A percentile compares a stretch with the other conserved stretches of the same genome.
Evolutionary conservation across 345 rosid species (phyloP).

Genomic region (Arabidopsis thaliana): DNA sequence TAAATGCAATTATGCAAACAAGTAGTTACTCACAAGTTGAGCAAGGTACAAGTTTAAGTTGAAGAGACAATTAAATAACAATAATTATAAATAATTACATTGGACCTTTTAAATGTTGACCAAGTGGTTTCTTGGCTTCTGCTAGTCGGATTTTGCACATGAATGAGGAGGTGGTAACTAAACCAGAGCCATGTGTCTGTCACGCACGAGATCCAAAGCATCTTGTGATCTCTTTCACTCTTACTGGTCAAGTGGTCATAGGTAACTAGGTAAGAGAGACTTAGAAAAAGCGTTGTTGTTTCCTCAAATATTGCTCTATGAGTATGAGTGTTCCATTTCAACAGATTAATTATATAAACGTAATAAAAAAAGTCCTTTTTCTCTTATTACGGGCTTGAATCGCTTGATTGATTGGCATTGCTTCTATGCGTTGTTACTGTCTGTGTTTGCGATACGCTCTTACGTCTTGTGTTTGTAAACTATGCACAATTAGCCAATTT

Average conservation of each 20-base stretch:
- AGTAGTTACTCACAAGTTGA: background rate
- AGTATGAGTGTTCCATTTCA: background rate
- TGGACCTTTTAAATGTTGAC: background rate
- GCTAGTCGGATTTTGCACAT: slow-evolving; percentile 17
- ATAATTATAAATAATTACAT: background rate
- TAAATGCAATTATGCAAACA: background rate
- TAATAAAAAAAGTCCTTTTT: background rate
- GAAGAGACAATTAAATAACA: background rate
- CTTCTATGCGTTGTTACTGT: background rate
- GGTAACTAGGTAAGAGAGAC: background rate
- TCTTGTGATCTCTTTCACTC: slow-evolving; percentile 2
- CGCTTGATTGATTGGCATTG: background rate
- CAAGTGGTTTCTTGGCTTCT: background rate
- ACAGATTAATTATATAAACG: background rate
- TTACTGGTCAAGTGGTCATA: background rate
- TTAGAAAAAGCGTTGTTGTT: background rate
- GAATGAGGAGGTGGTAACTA: background rate
- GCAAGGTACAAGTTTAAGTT: background rate
- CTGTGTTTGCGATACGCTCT: background rate
- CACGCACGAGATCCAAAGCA: slow-evolving; percentile 29
- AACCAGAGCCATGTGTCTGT: slow-evolving; percentile 32
- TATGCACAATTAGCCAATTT: background rate
- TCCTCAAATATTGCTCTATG: background rate
- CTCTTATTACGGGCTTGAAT: background rate
- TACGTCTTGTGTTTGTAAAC: slow-evolving; percentile 7